Conservation (phyloP, 441 rosid genomes). For the Kokia cookei region DNA sequence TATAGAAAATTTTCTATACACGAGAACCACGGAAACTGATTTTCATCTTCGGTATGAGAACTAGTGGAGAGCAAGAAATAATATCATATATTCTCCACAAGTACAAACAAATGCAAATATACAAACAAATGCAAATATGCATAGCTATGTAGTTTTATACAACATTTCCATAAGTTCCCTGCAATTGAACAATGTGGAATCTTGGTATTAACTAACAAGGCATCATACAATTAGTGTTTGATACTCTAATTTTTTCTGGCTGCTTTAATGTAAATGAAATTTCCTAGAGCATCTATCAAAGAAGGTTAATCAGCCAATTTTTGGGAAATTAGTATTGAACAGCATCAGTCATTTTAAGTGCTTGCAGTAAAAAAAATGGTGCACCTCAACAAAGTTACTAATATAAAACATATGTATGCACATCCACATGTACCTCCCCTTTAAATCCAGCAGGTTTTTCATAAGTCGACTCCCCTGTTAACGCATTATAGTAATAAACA, state of each 20-base stretch:
- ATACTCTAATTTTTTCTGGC: not conserved
- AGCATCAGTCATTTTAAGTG: not conserved
- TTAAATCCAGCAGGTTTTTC: conserved; percentile 80
- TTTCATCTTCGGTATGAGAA: not conserved
- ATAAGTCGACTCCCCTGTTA: conserved; percentile 85
- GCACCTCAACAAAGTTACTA: not conserved
- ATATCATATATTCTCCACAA: not conserved
- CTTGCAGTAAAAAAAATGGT: not conserved
- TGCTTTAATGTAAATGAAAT: not conserved
- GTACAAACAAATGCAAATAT: not conserved
- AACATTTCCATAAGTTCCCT: not conserved
- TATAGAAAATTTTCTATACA: not conserved
- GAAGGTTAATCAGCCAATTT: not conserved
- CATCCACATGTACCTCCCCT: conserved; percentile 58
- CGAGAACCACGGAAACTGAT: not conserved
- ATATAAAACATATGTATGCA: not conserved
- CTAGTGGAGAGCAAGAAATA: not conserved
- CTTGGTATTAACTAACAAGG: not conserved
- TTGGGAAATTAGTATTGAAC: not conserved
- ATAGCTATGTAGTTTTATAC: not conserved
- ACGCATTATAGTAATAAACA: conserved; percentile 86
- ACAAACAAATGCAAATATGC: not conserved
- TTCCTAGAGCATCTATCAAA: not conserved
- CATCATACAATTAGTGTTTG: not conserved
- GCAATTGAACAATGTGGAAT: not conserved